phyloP scores from a whole-genome alignment of 768 basidiomycete species.

The Boletus speciosus region DNA sequence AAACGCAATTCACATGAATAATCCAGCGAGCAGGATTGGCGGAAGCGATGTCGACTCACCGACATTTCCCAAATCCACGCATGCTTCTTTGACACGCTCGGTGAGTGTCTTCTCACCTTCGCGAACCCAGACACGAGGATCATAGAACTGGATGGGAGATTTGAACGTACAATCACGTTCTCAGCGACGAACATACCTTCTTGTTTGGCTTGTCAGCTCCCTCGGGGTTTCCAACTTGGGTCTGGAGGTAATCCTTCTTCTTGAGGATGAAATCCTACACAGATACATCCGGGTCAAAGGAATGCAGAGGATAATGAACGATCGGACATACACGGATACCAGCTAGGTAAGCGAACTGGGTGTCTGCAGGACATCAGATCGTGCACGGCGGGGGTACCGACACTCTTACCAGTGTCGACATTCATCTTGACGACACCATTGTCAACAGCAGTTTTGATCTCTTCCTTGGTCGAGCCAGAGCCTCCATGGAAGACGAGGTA shows the following conservation, averaged over 20 bases:
- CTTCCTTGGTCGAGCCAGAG: conserved; percentile 94
- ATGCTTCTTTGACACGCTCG: conserved; percentile 90
- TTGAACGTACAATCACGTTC: background rate
- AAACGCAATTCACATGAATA: background rate
- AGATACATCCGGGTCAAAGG: background rate
- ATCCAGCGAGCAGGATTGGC: background rate
- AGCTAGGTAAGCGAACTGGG: conserved; percentile 84
- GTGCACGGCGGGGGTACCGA: background rate
- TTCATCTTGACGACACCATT: conserved; percentile 99
- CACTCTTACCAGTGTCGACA: conserved; percentile 71
- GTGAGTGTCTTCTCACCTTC: conserved; percentile 94
- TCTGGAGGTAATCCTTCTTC: conserved; percentile 84
- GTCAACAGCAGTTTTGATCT: conserved; percentile 86
- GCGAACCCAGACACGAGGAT: conserved; percentile 97
- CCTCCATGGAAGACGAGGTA: conserved; percentile 99
- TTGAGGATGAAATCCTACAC: conserved; percentile 75
- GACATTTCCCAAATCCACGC: conserved; percentile 77
- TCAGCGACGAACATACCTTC: conserved; percentile 54
- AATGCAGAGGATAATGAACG: background rate
- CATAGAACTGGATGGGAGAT: conserved; percentile 62
- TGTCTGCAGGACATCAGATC: conserved; percentile 44
- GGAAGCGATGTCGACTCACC: conserved; percentile 33
- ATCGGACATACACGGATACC: conserved; percentile 66
- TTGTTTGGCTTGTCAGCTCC: conserved; percentile 98
- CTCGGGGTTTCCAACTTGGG: conserved; percentile 97